These are phyloP conservation scores for Solanum hybrid DNA, from an alignment of 305 asterid species.

Conservation along the genomic window DNA sequence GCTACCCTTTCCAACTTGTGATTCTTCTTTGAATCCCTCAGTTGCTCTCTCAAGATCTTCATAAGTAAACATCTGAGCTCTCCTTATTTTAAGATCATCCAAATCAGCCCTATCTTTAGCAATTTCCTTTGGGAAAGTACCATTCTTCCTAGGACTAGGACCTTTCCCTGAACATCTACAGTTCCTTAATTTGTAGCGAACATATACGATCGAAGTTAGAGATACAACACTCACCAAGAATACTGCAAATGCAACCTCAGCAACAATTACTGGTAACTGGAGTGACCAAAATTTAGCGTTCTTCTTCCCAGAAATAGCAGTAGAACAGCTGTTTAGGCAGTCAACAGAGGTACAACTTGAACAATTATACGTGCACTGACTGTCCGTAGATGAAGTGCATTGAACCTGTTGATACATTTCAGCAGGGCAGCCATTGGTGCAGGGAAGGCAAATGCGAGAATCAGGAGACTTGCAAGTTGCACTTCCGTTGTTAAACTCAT, in stretches of 20 bases:
- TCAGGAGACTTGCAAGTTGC: conserved; percentile 47
- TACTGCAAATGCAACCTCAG: conserved; percentile 59
- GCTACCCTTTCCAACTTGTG: conserved; percentile 65
- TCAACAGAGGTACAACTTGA: conserved; percentile 46
- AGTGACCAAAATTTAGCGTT: conserved; percentile 44
- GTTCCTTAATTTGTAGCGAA: conserved; percentile 54
- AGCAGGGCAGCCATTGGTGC: conserved; percentile 52
- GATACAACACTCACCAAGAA: conserved; percentile 49
- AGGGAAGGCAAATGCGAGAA: conserved; percentile 55
- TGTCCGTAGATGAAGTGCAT: conserved; percentile 40
- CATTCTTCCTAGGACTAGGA: conserved; percentile 16
- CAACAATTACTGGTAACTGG: conserved; percentile 54
- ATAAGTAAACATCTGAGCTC: conserved; percentile 62
- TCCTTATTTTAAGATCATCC: conserved; percentile 54
- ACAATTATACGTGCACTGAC: conserved; percentile 56
- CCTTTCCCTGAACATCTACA: conserved; percentile 45
- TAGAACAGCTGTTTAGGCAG: conserved; percentile 46
- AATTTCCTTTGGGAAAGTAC: conserved; percentile 34
- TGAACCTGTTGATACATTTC: conserved; percentile 44
- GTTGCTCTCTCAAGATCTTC: conserved; percentile 65
- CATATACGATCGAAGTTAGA: conserved; percentile 40
- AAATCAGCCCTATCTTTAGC: conserved; percentile 48
- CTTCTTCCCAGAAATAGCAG: conserved; percentile 16
- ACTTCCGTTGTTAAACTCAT: conserved; percentile 40
- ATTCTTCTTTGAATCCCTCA: conserved; percentile 52